A percentile compares a stretch with the other conserved stretches of the same genome.
phyloP scores from a whole-genome alignment of 768 basidiomycete species.

The Hypholoma sublateritium region DNA sequence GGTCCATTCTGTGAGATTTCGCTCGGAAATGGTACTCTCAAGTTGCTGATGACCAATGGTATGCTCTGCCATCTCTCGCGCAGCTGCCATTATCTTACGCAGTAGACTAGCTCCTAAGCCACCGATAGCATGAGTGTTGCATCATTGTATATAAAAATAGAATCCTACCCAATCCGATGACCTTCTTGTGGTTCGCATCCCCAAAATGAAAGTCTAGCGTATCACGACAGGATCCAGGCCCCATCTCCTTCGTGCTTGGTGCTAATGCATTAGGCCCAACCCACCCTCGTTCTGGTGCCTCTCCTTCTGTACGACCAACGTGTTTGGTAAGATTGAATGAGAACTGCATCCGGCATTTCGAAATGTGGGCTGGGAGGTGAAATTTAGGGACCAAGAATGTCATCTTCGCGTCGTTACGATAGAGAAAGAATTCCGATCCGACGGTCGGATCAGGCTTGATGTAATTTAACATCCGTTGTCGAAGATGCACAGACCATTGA shows the following conservation, averaged over 20 bases:
- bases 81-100: background rate
- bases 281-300: background rate
- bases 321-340: background rate
- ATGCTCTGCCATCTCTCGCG: background rate
- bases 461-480: background rate
- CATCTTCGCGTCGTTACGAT: background rate
- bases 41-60: background rate
- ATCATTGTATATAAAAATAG: no score
- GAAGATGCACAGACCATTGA: background rate
- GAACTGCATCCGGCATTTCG: background rate
- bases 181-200: background rate
- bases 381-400: background rate
- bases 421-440: background rate
- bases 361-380: background rate
- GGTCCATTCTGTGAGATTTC: background rate
- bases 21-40: background rate
- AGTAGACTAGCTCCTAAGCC: background rate
- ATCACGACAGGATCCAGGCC: background rate
- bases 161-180: background rate
- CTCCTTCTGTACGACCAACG: background rate
- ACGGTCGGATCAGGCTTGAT: background rate
- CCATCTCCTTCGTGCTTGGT: slow-evolving; percentile 1
- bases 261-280: background rate
- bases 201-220: background rate
- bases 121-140: no score